Percentiles rank a stretch among this genome's conserved stretches.
Conservation (phyloP, 345 rosid species). For the Heritiera fomes region DNA sequence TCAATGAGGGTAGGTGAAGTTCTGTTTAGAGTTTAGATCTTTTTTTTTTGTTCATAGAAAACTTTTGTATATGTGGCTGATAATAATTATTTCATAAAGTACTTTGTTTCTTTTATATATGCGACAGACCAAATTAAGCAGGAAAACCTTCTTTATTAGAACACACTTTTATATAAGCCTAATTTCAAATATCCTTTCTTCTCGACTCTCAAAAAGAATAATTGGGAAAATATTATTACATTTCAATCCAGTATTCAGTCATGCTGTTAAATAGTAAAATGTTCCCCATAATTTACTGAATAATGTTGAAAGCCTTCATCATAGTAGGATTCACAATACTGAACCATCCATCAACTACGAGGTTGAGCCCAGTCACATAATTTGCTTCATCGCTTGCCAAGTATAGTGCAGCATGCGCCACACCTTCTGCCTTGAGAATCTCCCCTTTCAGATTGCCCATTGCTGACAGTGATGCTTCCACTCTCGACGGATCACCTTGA, state of each 20-base stretch:
- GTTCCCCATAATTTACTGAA: not conserved
- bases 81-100: too few relatives aligned
- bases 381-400: constrained; percentile 44
- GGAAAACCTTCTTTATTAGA: not conserved
- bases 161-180: not conserved
- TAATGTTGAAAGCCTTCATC: constrained; percentile 5
- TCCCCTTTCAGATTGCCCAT: constrained; percentile 33
- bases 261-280: too few relatives aligned
- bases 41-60: too few relatives aligned
- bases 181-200: too few relatives aligned
- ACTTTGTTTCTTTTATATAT: not conserved
- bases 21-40: too few relatives aligned
- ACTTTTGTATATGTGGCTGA: too few relatives aligned
- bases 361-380: constrained; percentile 42
- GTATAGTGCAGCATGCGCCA: constrained; percentile 37
- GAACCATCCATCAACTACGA: constrained; percentile 43
- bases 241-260: not conserved
- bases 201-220: too few relatives aligned
- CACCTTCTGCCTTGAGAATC: constrained; percentile 20
- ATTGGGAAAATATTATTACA: not conserved
- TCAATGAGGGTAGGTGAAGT: too few relatives aligned
- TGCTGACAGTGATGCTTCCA: not conserved
- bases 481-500: too few relatives aligned
- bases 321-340: constrained; percentile 30
- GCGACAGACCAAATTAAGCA: not conserved